Evolutionary conservation across 1,139 yeast species (phyloP).

Genomic region (Blastobotrys arbuscula): DNA sequence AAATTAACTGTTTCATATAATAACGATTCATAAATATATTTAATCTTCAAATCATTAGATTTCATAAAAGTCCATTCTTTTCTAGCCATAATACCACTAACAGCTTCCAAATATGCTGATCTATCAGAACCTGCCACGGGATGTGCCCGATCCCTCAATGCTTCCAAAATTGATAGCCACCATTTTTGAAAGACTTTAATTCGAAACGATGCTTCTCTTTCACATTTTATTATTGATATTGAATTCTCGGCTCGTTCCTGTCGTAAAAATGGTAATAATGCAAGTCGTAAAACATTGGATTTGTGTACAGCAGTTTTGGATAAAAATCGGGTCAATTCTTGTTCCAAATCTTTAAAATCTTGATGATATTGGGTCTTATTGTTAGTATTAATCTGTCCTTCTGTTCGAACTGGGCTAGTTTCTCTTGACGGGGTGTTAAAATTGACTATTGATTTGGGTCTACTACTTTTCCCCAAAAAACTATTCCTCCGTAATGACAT

Average conservation of each 20-base stretch:
- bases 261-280: conserved; percentile 62
- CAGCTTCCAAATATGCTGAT: conserved; percentile 67
- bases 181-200: conserved; percentile 46
- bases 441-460: not conserved
- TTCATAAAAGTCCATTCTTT: conserved; percentile 48
- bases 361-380: conserved; percentile 6
- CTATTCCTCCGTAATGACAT: not conserved
- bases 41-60: conserved; percentile 1
- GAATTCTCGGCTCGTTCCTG: conserved; percentile 22
- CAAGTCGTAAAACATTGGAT: conserved; percentile 61
- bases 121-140: conserved; percentile 49
- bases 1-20: conserved; percentile 53
- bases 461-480: not conserved
- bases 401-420: not conserved
- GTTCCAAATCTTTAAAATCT: conserved; percentile 25
- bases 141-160: conserved; percentile 34
- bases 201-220: conserved; percentile 27
- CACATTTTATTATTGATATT: conserved; percentile 17
- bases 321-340: conserved; percentile 27
- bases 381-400: not conserved
- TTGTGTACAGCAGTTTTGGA: conserved; percentile 51
- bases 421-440: not conserved
- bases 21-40: conserved; percentile 21
- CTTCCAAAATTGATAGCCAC: conserved; percentile 58
- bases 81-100: conserved; percentile 60